Evolutionary conservation across 192 early-diverging fungal species (phyloP).

Genomic region (Paraglomus brasilianum): DNA sequence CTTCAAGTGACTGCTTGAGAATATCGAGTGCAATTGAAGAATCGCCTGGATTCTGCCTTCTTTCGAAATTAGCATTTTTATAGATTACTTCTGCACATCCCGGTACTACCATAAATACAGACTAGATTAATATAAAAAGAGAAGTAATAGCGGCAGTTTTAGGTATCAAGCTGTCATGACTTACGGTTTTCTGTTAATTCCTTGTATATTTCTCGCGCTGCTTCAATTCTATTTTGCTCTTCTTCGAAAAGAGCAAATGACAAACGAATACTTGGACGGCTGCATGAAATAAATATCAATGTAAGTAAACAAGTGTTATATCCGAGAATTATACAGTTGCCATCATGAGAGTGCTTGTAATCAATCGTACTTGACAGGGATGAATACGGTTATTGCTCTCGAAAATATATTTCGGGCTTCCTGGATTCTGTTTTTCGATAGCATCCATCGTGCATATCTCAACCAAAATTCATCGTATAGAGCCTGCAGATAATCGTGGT

Average conservation of each 20-base stretch:
- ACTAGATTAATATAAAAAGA: neutral
- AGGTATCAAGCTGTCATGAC: neutral
- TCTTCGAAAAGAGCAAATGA: constrained; percentile 64
- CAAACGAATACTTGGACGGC: constrained; percentile 54
- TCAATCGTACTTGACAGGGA: constrained; percentile 46
- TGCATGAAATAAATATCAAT: neutral
- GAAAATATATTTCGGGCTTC: constrained; percentile 51
- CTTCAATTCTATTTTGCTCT: constrained; percentile 52
- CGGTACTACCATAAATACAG: constrained; percentile 46
- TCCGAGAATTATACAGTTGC: neutral
- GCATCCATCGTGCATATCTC: constrained; percentile 62
- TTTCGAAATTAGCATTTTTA: constrained; percentile 65
- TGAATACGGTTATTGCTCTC: constrained; percentile 54
- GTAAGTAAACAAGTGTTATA: neutral
- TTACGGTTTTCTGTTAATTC: constrained; percentile 53
- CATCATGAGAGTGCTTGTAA: neutral
- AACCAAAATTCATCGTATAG: constrained; percentile 80
- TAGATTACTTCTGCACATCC: constrained; percentile 64
- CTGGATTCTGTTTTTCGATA: constrained; percentile 44
- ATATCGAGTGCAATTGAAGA: constrained; percentile 43
- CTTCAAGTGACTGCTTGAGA: constrained; percentile 38
- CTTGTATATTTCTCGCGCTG: constrained; percentile 59
- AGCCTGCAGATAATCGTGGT: constrained; percentile 45
- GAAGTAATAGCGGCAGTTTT: neutral
- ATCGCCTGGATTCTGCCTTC: constrained; percentile 48